Percentiles rank a stretch among this genome's conserved stretches.
Evolutionary conservation across 2,329 filamentous ascomycete species (phyloP).

Genomic region (Pezicula radicicola): DNA sequence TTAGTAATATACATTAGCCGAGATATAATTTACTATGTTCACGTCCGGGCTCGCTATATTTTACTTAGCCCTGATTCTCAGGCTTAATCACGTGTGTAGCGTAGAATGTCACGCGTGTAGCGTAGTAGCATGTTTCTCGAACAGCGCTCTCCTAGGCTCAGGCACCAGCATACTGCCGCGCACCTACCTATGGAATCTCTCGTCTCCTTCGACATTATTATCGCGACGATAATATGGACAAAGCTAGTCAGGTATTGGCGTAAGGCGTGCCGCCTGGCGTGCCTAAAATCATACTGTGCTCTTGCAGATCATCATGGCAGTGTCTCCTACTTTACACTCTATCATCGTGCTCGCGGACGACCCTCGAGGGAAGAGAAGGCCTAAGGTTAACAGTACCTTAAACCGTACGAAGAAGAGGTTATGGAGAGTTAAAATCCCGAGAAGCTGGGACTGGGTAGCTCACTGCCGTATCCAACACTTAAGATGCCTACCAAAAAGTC

Average conservation of each 20-base stretch:
- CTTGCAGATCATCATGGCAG: slow-evolving; percentile 16
- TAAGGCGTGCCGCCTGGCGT: slow-evolving; percentile 16
- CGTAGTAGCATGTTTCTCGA: slow-evolving; percentile 4
- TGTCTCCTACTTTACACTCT: slow-evolving; percentile 24
- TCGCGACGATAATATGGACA: slow-evolving; percentile 11
- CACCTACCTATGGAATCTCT: too few relatives aligned
- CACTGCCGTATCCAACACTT: too few relatives aligned
- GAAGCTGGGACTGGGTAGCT: too few relatives aligned
- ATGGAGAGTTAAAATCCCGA: too few relatives aligned
- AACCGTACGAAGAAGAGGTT: neutral
- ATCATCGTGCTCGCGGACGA: slow-evolving; percentile 20
- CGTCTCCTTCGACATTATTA: slow-evolving; percentile 4
- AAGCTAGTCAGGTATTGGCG: slow-evolving; percentile 18
- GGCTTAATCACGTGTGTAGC: neutral
- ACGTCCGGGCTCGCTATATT: slow-evolving; percentile 7
- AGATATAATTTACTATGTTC: neutral
- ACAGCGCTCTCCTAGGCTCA: too few relatives aligned
- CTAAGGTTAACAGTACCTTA: slow-evolving; percentile 21
- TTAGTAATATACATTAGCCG: too few relatives aligned
- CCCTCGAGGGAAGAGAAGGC: slow-evolving; percentile 25
- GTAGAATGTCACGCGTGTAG: neutral
- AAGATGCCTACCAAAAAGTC: too few relatives aligned
- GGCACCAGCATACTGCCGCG: too few relatives aligned
- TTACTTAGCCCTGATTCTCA: neutral
- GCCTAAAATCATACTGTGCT: slow-evolving; percentile 17